Base-by-base conservation (phyloP, 257 asterid species). In the Hygrophila difformis region DNA sequence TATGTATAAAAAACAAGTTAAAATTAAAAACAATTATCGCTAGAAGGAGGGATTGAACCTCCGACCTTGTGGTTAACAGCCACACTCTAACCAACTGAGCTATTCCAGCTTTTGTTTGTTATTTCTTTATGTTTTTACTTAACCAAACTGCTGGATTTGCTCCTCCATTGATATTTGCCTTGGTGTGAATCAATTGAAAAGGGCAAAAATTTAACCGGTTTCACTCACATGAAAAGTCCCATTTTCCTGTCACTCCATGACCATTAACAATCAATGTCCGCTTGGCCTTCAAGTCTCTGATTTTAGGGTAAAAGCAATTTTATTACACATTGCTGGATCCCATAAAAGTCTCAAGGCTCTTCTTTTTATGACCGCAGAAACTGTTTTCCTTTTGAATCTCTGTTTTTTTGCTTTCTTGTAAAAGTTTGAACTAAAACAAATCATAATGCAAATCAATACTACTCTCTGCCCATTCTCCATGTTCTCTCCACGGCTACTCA, bases 1-100 rank as follows among this genome's bases (percentile, higher is more conserved):
- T 0, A 26, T 26, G 1, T 26, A 8, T 26, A 3, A 26, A 8
- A 26, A 26, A 24, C 7, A 26, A 3, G 8, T 26, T 3, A 26
- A 26, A 26, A 26, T 3, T 26, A 26, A 26, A 26, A 26, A 26
- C 31, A 26, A 26, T 3, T 26, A n/a, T 3, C 81, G 81, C 74
- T 74, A 74, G 81, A 74, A 74, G 73, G 73, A 75, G 78, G 78
- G 76, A 3, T 75, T 19, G 83, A 71, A 82, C 95, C 94, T 86
- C 93, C 87, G 89, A 86, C 96, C 96, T 91, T 86, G 94, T 86
- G 95, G 99, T 86, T 86, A 86, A 82, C 93, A 86, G 96, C 99
- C 96, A 86, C 94, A 86, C 93, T 82, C 94, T 86, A 91, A 65
- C 94, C 99, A 86, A 72, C 99, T 91, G 96, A 86, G 95, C 95